These are phyloP conservation scores for Torulaspora microellipsoides DNA, from an alignment of 805 yeast species.

Conservation along the genomic window DNA sequence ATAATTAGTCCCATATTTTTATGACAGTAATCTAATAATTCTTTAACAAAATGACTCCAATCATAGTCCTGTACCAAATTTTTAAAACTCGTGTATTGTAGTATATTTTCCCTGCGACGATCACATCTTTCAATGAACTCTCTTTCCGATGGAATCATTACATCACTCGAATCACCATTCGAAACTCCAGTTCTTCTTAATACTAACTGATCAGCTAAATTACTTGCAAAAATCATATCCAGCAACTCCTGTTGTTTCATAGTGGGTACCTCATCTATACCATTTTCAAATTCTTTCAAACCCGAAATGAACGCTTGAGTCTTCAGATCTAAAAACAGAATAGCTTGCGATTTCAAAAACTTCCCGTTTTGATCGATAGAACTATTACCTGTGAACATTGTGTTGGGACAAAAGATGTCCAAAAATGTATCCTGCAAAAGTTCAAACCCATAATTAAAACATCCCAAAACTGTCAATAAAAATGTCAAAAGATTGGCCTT, in stretches of 20 bases:
- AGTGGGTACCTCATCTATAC: slow-evolving; percentile 8
- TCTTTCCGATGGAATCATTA: slow-evolving; percentile 65
- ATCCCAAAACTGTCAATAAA: slow-evolving; percentile 78
- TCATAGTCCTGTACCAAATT: slow-evolving; percentile 68
- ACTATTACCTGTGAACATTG: slow-evolving; percentile 24
- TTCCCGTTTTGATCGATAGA: slow-evolving; percentile 39
- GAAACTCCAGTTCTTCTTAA: slow-evolving; percentile 20
- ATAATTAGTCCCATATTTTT: slow-evolving; percentile 67
- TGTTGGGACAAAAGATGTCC: slow-evolving; percentile 78
- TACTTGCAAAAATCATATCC: slow-evolving; percentile 68
- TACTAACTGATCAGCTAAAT: slow-evolving; percentile 43
- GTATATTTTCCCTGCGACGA: slow-evolving; percentile 60
- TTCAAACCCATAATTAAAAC: slow-evolving; percentile 82
- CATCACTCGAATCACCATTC: slow-evolving; percentile 28
- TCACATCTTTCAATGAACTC: slow-evolving; percentile 76
- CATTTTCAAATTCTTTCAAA: slow-evolving; percentile 41
- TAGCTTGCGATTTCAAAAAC: slow-evolving; percentile 75
- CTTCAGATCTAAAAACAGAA: slow-evolving; percentile 76
- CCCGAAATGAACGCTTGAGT: slow-evolving; percentile 95
- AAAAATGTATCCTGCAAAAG: slow-evolving; percentile 79
- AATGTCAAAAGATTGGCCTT: slow-evolving; percentile 87
- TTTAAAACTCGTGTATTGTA: slow-evolving; percentile 43
- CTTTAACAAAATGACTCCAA: slow-evolving; percentile 80
- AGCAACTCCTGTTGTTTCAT: slow-evolving; percentile 47
- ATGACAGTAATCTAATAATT: slow-evolving; percentile 69